Conservation (phyloP, 106 monocot species). For the Gastrodia elata region DNA sequence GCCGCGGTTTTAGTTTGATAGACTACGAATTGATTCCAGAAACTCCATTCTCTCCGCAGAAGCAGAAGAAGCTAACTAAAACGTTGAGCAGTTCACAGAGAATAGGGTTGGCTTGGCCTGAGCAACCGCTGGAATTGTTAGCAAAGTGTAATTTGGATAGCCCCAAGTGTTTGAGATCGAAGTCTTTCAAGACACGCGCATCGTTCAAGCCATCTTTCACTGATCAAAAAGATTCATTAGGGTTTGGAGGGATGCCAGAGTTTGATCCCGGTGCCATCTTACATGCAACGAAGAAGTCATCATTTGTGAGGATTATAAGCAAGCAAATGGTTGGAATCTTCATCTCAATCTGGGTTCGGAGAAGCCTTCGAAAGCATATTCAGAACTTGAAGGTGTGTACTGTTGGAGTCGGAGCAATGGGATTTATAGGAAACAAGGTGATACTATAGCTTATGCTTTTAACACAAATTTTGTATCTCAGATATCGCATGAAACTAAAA, state of each 20-base stretch:
- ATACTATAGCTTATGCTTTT: conserved; percentile 6
- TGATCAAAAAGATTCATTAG: conserved; percentile 6
- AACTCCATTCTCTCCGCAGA: conserved; percentile 6
- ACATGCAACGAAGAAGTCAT: conserved; percentile 28
- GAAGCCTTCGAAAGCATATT: conserved; percentile 55
- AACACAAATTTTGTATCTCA: too few relatives aligned
- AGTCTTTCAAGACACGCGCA: conserved; percentile 34
- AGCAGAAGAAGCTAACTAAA: conserved; percentile 39
- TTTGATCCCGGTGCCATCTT: conserved; percentile 16
- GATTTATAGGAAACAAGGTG: conserved; percentile 96
- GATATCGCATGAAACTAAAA: too few relatives aligned
- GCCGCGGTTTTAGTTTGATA: conserved; percentile 23
- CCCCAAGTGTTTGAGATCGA: conserved; percentile 31
- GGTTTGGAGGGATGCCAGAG: conserved; percentile 12
- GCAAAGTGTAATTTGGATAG: conserved; percentile 11
- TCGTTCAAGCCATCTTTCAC: conserved; percentile 24
- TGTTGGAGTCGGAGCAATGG: conserved; percentile 97
- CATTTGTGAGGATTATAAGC: conserved; percentile 75
- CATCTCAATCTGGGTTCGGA: conserved; percentile 69
- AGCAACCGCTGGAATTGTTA: conserved; percentile 60
- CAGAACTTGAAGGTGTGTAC: conserved; percentile 86
- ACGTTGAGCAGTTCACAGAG: conserved; percentile 55
- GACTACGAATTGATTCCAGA: conserved; percentile 16
- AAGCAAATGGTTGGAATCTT: conserved; percentile 96
- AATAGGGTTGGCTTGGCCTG: conserved; percentile 83